Evolutionary conservation across 306 rosid genomes (phyloP), one percentile per base, ranked within the genome.

Genomic region (Malus orientalis): DNA sequence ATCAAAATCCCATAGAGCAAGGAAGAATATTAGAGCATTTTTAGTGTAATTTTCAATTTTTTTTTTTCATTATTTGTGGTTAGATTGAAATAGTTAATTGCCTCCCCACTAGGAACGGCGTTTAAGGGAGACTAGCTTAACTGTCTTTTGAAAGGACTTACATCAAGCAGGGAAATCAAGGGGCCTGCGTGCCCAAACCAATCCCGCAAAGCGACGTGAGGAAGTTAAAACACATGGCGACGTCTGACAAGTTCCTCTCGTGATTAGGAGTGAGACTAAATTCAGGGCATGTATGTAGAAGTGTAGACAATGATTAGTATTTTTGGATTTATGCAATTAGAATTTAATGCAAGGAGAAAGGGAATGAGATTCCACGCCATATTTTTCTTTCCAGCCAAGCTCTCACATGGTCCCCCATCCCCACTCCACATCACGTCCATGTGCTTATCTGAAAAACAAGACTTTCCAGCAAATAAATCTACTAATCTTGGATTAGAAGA

Each of bases 261-360:
- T 51, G 20, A 15, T 15, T 15, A 16, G 8, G 55, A 49, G 54
- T 6, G 70, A 63, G 81, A 84, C 81, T 3, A 57, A 73, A 54
- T 49, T 67, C 13, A 74, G 78, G 69, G 82, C 36, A 78, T 71
- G 82, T 49, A 78, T 71, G 76, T 49, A 40, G 76, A 73, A 79
- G 84, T 68, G 69, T 67, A 78, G 82, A 76, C 85, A 92, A 88
- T 88, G 93, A 92, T 90, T 88, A 83, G 81, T 12, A 67, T 61
- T 33, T 80, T 83, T 85, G 88, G 84, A 66, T 51, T 68, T 74
- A 71, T 75, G 78, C 79, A 75, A 68, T 83, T 76, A 78, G 82
- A 81, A 81, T 78, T 82, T 86, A 67, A 73, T 78, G 62, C 13
- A 59, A 42, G 73, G 64, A 74, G 62, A n/a, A 59, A 30, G 73